These are phyloP conservation scores for Tuber borchii DNA, from an alignment of 495 filamentous ascomycete species.

Conservation along the genomic window DNA sequence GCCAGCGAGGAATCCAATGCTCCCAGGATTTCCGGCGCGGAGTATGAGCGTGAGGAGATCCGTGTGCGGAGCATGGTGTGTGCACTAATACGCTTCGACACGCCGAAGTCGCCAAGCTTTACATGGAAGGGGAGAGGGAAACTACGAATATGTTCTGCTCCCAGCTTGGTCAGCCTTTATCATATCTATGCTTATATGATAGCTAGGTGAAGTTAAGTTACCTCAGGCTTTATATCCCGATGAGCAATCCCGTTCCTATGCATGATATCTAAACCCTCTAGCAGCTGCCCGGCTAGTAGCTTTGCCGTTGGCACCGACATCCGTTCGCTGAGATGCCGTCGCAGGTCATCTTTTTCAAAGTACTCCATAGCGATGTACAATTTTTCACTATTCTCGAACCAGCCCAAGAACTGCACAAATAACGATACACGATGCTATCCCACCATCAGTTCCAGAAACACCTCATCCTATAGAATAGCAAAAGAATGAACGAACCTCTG, in stretches of 20 bases:
- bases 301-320: constrained; percentile 45
- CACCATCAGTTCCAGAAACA: background rate
- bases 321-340: constrained; percentile 31
- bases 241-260: constrained; percentile 49
- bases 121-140: constrained; percentile 41
- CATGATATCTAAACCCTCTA: constrained; percentile 48
- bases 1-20: background rate
- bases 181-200: constrained; percentile 15
- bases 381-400: constrained; percentile 42
- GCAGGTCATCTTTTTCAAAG: constrained; percentile 42
- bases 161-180: background rate
- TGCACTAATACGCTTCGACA: constrained; percentile 45
- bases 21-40: constrained; percentile 44
- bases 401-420: constrained; percentile 44
- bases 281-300: constrained; percentile 45
- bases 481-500: constrained; percentile 9
- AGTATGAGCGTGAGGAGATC: constrained; percentile 42
- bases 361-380: constrained; percentile 49
- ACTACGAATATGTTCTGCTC: constrained; percentile 44
- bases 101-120: constrained; percentile 53
- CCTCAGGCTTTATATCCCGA: constrained; percentile 50
- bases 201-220: constrained; percentile 36
- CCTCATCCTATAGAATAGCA: background rate
- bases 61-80: constrained; percentile 34
- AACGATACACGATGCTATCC: constrained; percentile 4